Conservation (phyloP, 495 filamentous ascomycete species). For the Cladorrhinum samala region DNA sequence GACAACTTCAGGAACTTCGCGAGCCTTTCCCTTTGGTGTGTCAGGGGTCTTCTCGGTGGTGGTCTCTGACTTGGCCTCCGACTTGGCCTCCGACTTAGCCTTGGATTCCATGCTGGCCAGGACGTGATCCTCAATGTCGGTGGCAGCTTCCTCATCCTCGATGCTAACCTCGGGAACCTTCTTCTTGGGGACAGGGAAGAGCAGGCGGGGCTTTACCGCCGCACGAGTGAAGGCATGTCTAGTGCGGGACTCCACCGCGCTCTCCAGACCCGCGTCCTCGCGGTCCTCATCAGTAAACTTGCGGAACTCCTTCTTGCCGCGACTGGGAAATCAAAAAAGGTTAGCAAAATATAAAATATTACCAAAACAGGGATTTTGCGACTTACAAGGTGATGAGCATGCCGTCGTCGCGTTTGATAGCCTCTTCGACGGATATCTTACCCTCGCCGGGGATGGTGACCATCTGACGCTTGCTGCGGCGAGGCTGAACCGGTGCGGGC, state of each 20-base stretch:
- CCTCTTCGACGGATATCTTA: conserved; percentile 54
- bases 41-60: conserved; percentile 24
- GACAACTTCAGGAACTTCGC: conserved; percentile 42
- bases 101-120: conserved; percentile 49
- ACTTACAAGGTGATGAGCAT: conserved; percentile 86
- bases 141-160: conserved; percentile 49
- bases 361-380: background rate
- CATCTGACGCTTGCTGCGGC: conserved; percentile 41
- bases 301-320: conserved; percentile 82
- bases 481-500: conserved; percentile 20
- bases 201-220: conserved; percentile 73
- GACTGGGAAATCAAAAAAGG: conserved; percentile 48
- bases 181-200: conserved; percentile 59
- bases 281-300: conserved; percentile 48
- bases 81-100: conserved; percentile 33
- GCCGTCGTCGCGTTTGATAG: conserved; percentile 63
- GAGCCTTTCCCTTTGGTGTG: no score
- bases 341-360: conserved; percentile 14
- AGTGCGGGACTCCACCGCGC: conserved; percentile 40
- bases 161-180: conserved; percentile 47
- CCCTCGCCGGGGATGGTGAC: conserved; percentile 47
- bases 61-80: conserved; percentile 30
- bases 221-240: conserved; percentile 60
- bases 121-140: conserved; percentile 48
- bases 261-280: conserved; percentile 40